A percentile compares a stretch with the other conserved stretches of the same genome.
Evolutionary conservation across 2,329 filamentous ascomycete genomes (phyloP).

Genomic region (Ceratocystis lukuohia): DNA sequence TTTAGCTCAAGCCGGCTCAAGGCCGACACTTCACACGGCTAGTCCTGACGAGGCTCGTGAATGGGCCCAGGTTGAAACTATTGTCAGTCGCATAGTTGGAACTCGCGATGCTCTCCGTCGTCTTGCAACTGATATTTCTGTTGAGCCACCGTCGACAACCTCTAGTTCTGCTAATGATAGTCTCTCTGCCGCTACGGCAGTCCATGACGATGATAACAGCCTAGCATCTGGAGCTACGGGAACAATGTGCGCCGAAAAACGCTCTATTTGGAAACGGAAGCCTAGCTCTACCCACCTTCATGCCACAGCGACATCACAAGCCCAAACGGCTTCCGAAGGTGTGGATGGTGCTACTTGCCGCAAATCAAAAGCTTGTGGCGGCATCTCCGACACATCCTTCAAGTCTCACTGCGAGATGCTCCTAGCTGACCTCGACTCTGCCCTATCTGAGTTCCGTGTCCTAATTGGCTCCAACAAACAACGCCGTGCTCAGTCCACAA

Average conservation of each 20-base stretch:
- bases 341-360: constrained; percentile 26
- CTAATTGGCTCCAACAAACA: constrained; percentile 69
- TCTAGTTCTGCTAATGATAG: constrained; percentile 22
- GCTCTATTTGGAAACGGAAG: constrained; percentile 85
- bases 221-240: constrained; percentile 6
- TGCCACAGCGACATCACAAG: constrained; percentile 28
- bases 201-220: constrained; percentile 34
- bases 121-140: constrained; percentile 71
- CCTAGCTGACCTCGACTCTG: constrained; percentile 70
- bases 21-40: constrained; percentile 20
- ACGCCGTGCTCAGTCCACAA: constrained; percentile 46
- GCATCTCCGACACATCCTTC: constrained; percentile 49
- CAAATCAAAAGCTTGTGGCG: constrained; percentile 29
- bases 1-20: background rate
- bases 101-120: constrained; percentile 79
- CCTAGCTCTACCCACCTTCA: constrained; percentile 40
- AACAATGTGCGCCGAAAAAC: constrained; percentile 25
- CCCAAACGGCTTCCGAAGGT: constrained; percentile 23
- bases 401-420: constrained; percentile 71
- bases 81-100: constrained; percentile 76
- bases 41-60: constrained; percentile 56
- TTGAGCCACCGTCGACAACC: constrained; percentile 37
- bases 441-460: constrained; percentile 67
- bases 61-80: constrained; percentile 73
- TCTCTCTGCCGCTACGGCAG: constrained; percentile 27